Conservation (phyloP, 441 rosid genomes). For the Euphorbia schlechtendalii region DNA sequence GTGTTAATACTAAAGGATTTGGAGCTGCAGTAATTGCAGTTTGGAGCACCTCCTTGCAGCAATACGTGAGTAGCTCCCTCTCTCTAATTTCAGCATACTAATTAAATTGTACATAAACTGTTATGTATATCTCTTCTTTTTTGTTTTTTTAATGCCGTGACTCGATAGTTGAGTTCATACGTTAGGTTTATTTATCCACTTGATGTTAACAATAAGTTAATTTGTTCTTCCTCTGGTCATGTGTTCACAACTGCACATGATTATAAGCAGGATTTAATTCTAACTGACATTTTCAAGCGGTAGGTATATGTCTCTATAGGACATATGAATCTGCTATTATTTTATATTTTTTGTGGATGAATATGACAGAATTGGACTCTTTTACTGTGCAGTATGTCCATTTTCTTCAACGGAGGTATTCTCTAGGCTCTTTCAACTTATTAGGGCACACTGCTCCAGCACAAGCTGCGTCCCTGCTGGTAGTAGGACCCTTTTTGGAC, state of each 20-base stretch:
- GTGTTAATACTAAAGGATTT: conserved; percentile 89
- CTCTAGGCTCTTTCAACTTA: conserved; percentile 80
- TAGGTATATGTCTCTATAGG: neutral
- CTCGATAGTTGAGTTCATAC: neutral
- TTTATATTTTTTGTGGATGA: neutral
- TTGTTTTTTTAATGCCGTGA: neutral
- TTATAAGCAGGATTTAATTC: neutral
- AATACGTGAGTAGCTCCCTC: conserved; percentile 59
- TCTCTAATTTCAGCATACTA: neutral
- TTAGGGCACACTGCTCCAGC: conserved; percentile 96
- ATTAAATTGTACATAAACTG: neutral
- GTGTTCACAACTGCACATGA: conserved; percentile 8
- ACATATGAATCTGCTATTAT: neutral
- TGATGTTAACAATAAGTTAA: neutral
- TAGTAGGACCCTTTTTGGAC: conserved; percentile 86
- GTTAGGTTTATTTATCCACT: neutral
- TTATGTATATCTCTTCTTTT: neutral
- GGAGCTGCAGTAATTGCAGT: conserved; percentile 80
- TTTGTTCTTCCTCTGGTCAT: neutral
- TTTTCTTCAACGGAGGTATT: conserved; percentile 79
- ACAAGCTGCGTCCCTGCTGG: conserved; percentile 78
- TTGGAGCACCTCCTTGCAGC: conserved; percentile 97
- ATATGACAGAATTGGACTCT: conserved; percentile 7
- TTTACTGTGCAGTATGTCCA: conserved; percentile 77
- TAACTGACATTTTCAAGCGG: neutral